A percentile compares a stretch with the other conserved stretches of the same genome.
Conservation (phyloP, 345 rosid species). For the Eucalyptus urophylla region DNA sequence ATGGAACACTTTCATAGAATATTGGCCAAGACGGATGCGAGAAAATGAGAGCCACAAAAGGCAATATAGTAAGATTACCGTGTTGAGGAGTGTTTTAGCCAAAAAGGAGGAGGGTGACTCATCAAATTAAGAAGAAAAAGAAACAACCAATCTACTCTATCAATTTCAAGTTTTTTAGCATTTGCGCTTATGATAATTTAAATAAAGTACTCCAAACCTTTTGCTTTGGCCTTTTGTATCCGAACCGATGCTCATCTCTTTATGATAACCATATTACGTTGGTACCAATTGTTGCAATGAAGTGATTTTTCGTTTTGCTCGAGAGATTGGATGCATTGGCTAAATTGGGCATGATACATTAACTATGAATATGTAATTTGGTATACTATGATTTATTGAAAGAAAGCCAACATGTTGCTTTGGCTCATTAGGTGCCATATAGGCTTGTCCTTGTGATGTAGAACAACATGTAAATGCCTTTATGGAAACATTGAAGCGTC, state of each 20-base stretch:
- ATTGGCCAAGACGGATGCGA: background rate
- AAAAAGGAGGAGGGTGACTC: background rate
- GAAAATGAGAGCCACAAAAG: background rate
- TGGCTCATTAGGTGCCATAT: accelerated
- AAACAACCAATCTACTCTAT: background rate
- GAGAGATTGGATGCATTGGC: background rate
- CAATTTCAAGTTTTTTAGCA: background rate
- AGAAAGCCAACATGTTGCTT: background rate
- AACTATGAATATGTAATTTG: background rate
- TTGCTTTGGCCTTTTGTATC: background rate
- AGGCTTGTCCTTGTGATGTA: background rate
- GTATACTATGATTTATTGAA: background rate
- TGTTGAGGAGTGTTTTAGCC: background rate
- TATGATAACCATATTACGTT: background rate
- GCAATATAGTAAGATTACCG: background rate
- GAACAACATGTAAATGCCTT: accelerated
- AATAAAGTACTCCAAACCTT: background rate
- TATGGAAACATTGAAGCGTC: accelerated
- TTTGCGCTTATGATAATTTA: background rate
- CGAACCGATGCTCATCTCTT: accelerated
- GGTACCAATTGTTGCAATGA: accelerated
- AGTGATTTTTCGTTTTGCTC: background rate
- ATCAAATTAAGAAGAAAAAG: background rate
- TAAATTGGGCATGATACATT: background rate
- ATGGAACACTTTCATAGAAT: background rate